These are phyloP conservation scores for Prunella vulgaris DNA, from an alignment of 257 asterid species.

Conservation along the genomic window DNA sequence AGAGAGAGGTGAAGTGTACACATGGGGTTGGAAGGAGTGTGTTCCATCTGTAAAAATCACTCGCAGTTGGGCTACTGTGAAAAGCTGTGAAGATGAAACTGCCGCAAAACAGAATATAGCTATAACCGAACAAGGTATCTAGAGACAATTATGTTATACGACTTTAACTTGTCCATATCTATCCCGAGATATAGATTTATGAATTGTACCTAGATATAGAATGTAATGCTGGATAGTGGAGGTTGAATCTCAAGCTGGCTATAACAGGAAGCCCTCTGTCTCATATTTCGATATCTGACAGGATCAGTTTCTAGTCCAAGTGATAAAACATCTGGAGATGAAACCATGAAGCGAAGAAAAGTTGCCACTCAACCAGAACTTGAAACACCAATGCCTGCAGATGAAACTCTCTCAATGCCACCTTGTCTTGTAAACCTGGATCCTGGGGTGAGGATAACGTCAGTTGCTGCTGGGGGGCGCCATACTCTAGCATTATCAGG, in stretches of 20 bases:
- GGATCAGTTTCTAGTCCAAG: constrained; percentile 32
- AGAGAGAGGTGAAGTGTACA: constrained; percentile 56
- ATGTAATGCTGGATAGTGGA: constrained; percentile 1
- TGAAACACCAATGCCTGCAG: constrained; percentile 40
- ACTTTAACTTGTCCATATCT: not conserved
- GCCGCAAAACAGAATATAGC: constrained; percentile 34
- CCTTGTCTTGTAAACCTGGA: constrained; percentile 64
- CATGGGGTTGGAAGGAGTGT: constrained; percentile 93
- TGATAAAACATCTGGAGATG: constrained; percentile 46
- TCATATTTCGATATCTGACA: constrained; percentile 35
- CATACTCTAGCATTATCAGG: constrained; percentile 73
- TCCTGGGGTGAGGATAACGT: constrained; percentile 59
- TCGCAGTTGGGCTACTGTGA: constrained; percentile 30
- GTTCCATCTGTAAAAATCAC: constrained; percentile 56
- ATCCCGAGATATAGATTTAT: not conserved
- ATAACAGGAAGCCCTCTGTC: constrained; percentile 35
- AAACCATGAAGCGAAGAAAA: constrained; percentile 51
- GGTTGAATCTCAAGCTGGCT: constrained; percentile 20
- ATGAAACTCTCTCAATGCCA: constrained; percentile 64
- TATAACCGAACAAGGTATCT: constrained; percentile 47
- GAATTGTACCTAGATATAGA: not conserved
- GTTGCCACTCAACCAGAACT: constrained; percentile 38
- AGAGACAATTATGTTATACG: not conserved
- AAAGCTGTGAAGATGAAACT: constrained; percentile 35
- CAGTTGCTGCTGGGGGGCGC: constrained; percentile 88